Percentiles rank a stretch among this genome's conserved stretches.
phyloP scores from a whole-genome alignment of 2,329 filamentous ascomycete genomes.

The Venturia nashicola region DNA sequence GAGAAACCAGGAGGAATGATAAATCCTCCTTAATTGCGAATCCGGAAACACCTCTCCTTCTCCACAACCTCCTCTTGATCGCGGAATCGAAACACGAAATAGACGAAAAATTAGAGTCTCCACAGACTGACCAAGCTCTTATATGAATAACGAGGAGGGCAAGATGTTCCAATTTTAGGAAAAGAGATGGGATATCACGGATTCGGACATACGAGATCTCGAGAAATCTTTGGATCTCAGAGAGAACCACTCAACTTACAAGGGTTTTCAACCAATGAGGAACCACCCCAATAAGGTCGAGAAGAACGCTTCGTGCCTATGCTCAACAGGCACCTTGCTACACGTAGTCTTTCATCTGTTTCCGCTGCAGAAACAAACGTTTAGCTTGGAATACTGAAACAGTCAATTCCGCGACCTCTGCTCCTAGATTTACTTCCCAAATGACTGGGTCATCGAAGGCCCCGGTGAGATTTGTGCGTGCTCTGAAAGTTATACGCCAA shows the following conservation, averaged over 20 bases:
- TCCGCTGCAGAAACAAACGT: neutral
- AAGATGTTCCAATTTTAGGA: neutral
- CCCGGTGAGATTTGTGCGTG: neutral
- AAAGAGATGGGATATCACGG: neutral
- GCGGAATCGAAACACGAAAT: neutral
- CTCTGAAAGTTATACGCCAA: too few relatives aligned
- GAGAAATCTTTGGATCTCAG: neutral
- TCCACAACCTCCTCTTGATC: neutral
- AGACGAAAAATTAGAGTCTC: neutral
- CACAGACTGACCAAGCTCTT: neutral
- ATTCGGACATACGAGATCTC: neutral
- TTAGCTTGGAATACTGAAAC: neutral
- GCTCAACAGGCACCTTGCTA: neutral
- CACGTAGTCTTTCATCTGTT: neutral
- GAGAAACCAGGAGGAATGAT: neutral
- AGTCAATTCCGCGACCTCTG: neutral
- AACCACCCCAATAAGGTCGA: neutral
- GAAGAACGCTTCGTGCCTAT: neutral
- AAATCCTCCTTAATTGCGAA: neutral
- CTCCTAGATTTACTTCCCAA: neutral
- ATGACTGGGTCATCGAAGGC: neutral
- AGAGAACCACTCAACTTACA: neutral
- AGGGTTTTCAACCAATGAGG: neutral
- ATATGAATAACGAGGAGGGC: neutral
- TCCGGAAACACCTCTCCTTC: neutral